Evolutionary conservation across 2,329 filamentous ascomycete genomes (phyloP).

Genomic region (Bisporella sp.): DNA sequence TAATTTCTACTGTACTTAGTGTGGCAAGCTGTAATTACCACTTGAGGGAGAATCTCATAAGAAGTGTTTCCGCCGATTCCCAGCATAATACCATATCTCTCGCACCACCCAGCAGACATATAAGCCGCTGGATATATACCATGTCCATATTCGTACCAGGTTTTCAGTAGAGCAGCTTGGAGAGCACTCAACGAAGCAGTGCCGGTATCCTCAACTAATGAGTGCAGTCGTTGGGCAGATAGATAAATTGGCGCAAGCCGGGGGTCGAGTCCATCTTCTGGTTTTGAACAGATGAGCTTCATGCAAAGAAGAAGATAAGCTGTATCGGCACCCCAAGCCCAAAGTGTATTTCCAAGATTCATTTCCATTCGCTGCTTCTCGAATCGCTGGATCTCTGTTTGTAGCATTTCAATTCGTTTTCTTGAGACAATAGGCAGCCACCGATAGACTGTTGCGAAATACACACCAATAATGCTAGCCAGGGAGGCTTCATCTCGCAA

Average conservation of each 20-base stretch:
- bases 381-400: too few relatives aligned
- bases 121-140: constrained; percentile 43
- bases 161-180: constrained; percentile 38
- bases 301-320: constrained; percentile 42
- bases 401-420: constrained; percentile 30
- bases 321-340: constrained; percentile 38
- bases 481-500: constrained; percentile 32
- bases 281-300: constrained; percentile 35
- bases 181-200: constrained; percentile 35
- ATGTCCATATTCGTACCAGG: constrained; percentile 42
- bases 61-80: constrained; percentile 32
- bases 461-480: constrained; percentile 32
- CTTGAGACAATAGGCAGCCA: constrained; percentile 43
- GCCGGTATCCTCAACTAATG: constrained; percentile 35
- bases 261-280: constrained; percentile 28
- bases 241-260: constrained; percentile 34
- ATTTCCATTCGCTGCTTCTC: constrained; percentile 1
- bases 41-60: constrained; percentile 30
- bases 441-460: constrained; percentile 37
- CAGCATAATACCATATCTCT: constrained; percentile 38
- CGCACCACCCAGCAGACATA: constrained; percentile 38
- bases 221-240: constrained; percentile 36
- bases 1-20: not conserved
- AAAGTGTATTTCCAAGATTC: constrained; percentile 33
- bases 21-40: constrained; percentile 18